Evolutionary conservation across 257 asterid genomes (phyloP).

Genomic region (Paraleonurus japonicus): DNA sequence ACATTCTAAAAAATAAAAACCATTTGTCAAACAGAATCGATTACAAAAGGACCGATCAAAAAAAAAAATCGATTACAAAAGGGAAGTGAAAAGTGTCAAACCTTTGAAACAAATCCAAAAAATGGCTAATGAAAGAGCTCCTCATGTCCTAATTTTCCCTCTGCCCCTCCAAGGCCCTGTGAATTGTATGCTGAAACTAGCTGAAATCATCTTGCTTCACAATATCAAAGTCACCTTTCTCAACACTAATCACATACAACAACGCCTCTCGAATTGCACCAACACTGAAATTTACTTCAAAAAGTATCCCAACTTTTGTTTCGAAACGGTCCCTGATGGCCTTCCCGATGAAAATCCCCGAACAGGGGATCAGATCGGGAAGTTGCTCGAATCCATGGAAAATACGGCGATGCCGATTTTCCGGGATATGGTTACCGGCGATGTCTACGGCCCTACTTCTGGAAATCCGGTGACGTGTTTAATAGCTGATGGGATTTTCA

Average conservation of each 20-base stretch:
- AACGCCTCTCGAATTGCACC: conserved; percentile 32
- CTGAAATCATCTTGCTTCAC: conserved; percentile 41
- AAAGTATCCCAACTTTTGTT: conserved; percentile 35
- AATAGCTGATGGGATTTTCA: conserved; percentile 60
- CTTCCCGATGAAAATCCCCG: conserved; percentile 50
- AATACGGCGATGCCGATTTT: conserved; percentile 35
- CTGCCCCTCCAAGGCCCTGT: conserved; percentile 73
- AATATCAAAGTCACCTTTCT: conserved; percentile 52
- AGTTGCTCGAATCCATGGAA: conserved; percentile 40
- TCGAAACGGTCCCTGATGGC: conserved; percentile 54
- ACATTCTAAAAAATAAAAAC: background rate
- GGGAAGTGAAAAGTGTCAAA: background rate
- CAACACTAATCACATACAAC: conserved; percentile 54
- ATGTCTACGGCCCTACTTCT: background rate
- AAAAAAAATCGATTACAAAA: background rate
- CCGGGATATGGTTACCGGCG: conserved; percentile 31
- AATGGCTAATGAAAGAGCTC: background rate
- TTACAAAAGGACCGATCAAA: no score
- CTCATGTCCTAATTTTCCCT: conserved; percentile 69
- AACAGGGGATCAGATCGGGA: conserved; percentile 31
- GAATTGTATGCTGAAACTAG: conserved; percentile 61
- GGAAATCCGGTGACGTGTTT: conserved; percentile 38
- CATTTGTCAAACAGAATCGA: background rate
- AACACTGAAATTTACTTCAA: conserved; percentile 18
- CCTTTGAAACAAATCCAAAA: background rate